These are phyloP conservation scores for Cordyceps tenuipes DNA, from an alignment of 2,329 filamentous ascomycete species.

Conservation along the genomic window DNA sequence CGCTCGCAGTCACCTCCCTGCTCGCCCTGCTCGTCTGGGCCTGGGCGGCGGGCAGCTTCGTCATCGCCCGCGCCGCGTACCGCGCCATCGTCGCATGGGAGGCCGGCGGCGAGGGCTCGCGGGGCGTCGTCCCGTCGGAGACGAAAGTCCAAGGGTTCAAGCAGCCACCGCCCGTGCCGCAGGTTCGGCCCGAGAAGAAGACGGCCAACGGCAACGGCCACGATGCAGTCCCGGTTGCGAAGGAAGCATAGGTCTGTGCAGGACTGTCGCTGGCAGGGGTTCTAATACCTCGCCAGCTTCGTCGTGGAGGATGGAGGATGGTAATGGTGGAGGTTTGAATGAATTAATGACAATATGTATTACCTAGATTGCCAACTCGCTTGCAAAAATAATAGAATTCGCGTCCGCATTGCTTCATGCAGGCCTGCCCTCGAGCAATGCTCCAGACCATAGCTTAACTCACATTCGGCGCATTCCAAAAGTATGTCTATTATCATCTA, in stretches of 20 bases:
- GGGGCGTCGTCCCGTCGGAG: neutral
- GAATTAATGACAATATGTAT: neutral
- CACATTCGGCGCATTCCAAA: neutral
- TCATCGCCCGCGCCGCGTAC: slow-evolving; percentile 40
- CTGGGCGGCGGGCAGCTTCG: slow-evolving; percentile 55
- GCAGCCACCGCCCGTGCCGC: neutral
- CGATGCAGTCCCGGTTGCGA: neutral
- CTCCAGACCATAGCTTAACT: neutral
- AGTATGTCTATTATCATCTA: slow-evolving; percentile 8
- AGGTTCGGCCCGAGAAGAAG: slow-evolving; percentile 6
- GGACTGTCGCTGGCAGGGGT: neutral
- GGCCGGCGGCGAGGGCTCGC: neutral
- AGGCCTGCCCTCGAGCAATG: neutral
- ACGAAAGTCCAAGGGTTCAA: neutral
- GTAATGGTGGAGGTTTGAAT: neutral
- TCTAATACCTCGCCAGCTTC: neutral
- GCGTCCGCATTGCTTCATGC: too few relatives aligned
- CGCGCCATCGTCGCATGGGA: slow-evolving; percentile 21
- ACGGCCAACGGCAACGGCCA: neutral
- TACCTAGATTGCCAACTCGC: neutral
- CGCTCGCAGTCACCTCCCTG: slow-evolving; percentile 56
- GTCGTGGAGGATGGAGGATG: neutral
- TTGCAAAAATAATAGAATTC: neutral
- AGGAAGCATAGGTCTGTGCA: neutral
- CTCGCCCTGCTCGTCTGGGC: slow-evolving; percentile 58